phyloP scores from a whole-genome alignment of 2,329 filamentous ascomycete species.

The Hymenoscyphus fraxineus region DNA sequence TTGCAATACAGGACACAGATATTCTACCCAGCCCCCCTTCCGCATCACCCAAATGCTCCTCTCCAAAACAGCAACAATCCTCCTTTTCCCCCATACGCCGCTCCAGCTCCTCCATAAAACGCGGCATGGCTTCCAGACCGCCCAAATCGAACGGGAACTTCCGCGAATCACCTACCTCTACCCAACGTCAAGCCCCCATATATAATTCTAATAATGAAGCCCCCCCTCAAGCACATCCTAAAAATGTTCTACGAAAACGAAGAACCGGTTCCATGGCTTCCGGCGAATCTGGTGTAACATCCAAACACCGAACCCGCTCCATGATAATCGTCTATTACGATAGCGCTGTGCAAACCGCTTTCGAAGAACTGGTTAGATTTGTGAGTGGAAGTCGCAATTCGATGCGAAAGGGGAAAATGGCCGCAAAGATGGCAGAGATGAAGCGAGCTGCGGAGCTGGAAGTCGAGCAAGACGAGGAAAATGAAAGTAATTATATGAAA shows the following conservation, averaged over 20 bases:
- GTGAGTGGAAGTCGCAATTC: slow-evolving; percentile 77
- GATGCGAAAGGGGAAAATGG: slow-evolving; percentile 84
- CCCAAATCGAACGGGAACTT: slow-evolving; percentile 16
- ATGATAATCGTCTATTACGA: slow-evolving; percentile 93
- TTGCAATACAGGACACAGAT: slow-evolving; percentile 17
- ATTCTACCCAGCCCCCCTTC: slow-evolving; percentile 16
- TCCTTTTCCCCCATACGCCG: slow-evolving; percentile 8
- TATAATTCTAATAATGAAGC: slow-evolving; percentile 20
- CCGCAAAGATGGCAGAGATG: slow-evolving; percentile 67
- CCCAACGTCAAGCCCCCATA: slow-evolving; percentile 19
- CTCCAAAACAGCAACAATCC: slow-evolving; percentile 11
- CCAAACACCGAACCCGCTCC: slow-evolving; percentile 60
- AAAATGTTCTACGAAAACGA: slow-evolving; percentile 29
- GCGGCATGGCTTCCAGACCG: slow-evolving; percentile 15
- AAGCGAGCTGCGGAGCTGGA: slow-evolving; percentile 58
- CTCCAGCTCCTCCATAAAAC: slow-evolving; percentile 22
- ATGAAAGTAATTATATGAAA: slow-evolving; percentile 13
- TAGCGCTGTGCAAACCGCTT: slow-evolving; percentile 75
- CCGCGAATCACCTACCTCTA: slow-evolving; percentile 15
- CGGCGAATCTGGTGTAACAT: slow-evolving; percentile 24
- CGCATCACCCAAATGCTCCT: slow-evolving; percentile 19
- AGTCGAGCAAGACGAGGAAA: slow-evolving; percentile 42
- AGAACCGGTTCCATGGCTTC: slow-evolving; percentile 35
- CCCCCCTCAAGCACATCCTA: slow-evolving; percentile 18
- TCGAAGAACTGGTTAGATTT: slow-evolving; percentile 78